Evolutionary conservation across 2,329 filamentous ascomycete genomes (phyloP), one percentile per base, ranked within the genome.

Genomic region (Penicillium brevicompactum): DNA sequence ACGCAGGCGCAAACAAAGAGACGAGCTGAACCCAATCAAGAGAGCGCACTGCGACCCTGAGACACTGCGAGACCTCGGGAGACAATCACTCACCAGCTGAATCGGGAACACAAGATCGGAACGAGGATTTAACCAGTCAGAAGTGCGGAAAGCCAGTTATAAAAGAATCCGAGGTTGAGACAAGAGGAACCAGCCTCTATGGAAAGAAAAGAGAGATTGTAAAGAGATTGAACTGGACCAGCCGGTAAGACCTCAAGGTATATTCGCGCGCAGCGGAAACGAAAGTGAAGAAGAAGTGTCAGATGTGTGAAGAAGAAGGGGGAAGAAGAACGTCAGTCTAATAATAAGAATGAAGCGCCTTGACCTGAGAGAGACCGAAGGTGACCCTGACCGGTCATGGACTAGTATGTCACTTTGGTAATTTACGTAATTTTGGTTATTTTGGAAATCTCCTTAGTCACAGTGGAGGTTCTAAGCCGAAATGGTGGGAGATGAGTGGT

Each of bases 101-200:
- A 45, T 51, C 34, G 48, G 49, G 42, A 57, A 47, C 40, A 38
- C 38, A 53, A 16, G 22, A 46, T 58, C 49, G 52, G 30, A 53
- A 53, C 52, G 27, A 55, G 32, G 41, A 46, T 55, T 41, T 43
- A 43, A 51, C 46, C 27, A 50, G 44, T 27, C 24, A 27, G 24
- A 27, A 46, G 16, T 49, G 18, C 24, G 32, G 42, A 47, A 48
- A 38, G 52, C 27, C 55, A 58, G 55, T 51, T 27, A 27, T 27
- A 27, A 27, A 27, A 27, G 24, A 48, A 38, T 53, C 27, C 56
- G 55, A 59, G 55, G 50, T 55, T 48, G 58, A 64, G 58, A 60
- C 56, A 56, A 63, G 71, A 74, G 71, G 72, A 65, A 62, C 73
- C 73, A 66, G 73, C 71, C 73, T 74, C 71, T 54, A 51, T 60